These are phyloP conservation scores for Fistulinella cinereoalba DNA, from an alignment of 1,284 basidiomycete species.

Conservation along the genomic window DNA sequence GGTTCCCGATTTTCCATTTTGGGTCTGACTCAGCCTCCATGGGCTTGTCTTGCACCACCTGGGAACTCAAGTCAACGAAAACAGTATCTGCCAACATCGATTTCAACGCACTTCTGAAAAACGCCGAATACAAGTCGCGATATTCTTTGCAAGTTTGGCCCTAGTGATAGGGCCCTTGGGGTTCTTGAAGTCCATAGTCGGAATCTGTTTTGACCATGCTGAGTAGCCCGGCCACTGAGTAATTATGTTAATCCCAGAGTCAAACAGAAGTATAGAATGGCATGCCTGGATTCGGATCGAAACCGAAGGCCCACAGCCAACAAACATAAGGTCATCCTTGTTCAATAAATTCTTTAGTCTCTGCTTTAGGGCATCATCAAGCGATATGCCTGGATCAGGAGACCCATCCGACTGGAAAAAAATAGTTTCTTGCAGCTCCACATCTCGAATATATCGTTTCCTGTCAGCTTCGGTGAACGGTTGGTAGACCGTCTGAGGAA, in stretches of 20 bases:
- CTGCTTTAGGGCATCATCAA: conserved; percentile 50
- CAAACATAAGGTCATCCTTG: conserved; percentile 63
- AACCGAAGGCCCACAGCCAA: conserved; percentile 68
- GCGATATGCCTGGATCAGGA: conserved; percentile 53
- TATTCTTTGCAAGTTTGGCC: conserved; percentile 63
- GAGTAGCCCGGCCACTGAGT: conserved; percentile 71
- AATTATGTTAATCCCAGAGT: conserved; percentile 2
- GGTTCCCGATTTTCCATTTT: conserved; percentile 58
- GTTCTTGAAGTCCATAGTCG: conserved; percentile 70
- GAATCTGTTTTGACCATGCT: conserved; percentile 75
- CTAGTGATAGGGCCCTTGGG: conserved; percentile 70
- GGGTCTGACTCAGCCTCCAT: conserved; percentile 60
- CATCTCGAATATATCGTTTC: conserved; percentile 69
- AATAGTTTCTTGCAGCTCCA: conserved; percentile 57
- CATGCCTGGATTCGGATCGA: conserved; percentile 69
- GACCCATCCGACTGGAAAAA: conserved; percentile 55
- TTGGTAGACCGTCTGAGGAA: conserved; percentile 67
- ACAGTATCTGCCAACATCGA: neutral
- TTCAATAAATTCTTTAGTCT: conserved; percentile 42
- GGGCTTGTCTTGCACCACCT: conserved; percentile 48
- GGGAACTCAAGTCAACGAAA: conserved; percentile 10
- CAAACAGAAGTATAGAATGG: conserved; percentile 1
- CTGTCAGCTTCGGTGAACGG: conserved; percentile 73
- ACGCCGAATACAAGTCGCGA: conserved; percentile 60
- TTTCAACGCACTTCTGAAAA: conserved; percentile 46